These are phyloP conservation scores for Pichia eremophila DNA, from an alignment of 805 yeast species.

Conservation along the genomic window DNA sequence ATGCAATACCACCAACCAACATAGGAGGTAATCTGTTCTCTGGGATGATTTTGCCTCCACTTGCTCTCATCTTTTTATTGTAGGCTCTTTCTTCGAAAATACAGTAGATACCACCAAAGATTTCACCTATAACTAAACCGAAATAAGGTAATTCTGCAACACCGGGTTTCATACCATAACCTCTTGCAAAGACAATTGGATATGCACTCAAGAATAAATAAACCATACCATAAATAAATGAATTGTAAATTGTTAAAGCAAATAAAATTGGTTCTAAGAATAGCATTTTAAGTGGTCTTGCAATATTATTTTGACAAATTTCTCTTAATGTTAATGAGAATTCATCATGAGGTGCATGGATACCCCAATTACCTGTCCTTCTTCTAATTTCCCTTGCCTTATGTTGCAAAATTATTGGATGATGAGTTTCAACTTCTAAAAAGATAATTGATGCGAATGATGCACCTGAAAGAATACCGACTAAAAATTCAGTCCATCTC, in stretches of 20 bases:
- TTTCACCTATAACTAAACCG: slow-evolving; percentile 61
- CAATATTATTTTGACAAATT: slow-evolving; percentile 50
- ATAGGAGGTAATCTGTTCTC: slow-evolving; percentile 74
- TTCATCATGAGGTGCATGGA: slow-evolving; percentile 69
- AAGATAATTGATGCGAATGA: slow-evolving; percentile 29
- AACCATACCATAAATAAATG: slow-evolving; percentile 73
- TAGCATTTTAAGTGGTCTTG: slow-evolving; percentile 64
- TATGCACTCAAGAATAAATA: slow-evolving; percentile 68
- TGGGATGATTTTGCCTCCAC: slow-evolving; percentile 57
- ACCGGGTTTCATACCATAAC: slow-evolving; percentile 56
- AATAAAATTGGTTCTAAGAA: slow-evolving; percentile 63
- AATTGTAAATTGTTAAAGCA: slow-evolving; percentile 59
- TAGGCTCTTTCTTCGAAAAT: slow-evolving; percentile 49
- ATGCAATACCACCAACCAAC: slow-evolving; percentile 60
- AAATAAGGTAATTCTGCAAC: slow-evolving; percentile 73
- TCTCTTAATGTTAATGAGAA: slow-evolving; percentile 47
- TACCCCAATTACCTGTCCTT: slow-evolving; percentile 74
- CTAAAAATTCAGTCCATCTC: slow-evolving; percentile 74
- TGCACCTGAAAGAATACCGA: slow-evolving; percentile 50
- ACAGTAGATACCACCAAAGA: slow-evolving; percentile 46
- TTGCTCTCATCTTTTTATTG: slow-evolving; percentile 34
- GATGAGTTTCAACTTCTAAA: slow-evolving; percentile 61
- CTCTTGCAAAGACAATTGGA: slow-evolving; percentile 57
- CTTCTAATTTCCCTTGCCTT: slow-evolving; percentile 58
- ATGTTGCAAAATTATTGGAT: slow-evolving; percentile 50